Evolutionary conservation across 148 eudicot species (phyloP), one percentile per base, ranked within the genome.

Genomic region (Amaranthus cruentus): DNA sequence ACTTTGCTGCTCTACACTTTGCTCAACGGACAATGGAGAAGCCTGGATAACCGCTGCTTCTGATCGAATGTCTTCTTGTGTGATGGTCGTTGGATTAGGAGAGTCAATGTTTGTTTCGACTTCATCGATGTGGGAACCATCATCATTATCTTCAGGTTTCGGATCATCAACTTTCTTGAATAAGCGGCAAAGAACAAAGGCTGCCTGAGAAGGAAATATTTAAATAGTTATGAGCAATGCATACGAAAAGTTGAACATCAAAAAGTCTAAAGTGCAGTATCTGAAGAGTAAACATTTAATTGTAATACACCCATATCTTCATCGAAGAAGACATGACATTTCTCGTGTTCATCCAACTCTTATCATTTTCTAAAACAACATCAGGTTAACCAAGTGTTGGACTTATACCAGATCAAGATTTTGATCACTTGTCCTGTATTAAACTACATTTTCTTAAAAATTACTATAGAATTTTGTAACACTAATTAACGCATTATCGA

Each of bases 151-250:
- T 63, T 86, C 90, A 65, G 62, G 86, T 71, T 74, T 91, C 68
- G 78, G 44, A 21, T 84, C 80, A 47, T 85, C 98, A 7, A 81
- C 68, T 77, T 96, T 96, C 82, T 86, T 90, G 55, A 96, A 90
- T 73, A 96, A 81, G 59, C 97, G 97, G 72, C 94, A 89, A 6
- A 96, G 85, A 66, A 92, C 91, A 85, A 78, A 96, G 43, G 96
- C 82, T 50, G 81, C 86, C 99, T 96, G 75, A 77, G 63, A 73
- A 77, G 21, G 10, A 47, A 49, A 48, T 15, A 4, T 42, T 54
- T 28, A 75, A 54, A 28, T 28, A 28, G 38, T 28, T 28, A 28
- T 28, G 49, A 47, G 57, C 7, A 6, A 10, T 12, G 14, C 38
- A 28, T 47, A 47, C 7, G 12, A 9, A 7, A 65, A 28, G 38